Percentiles rank a stretch among this genome's conserved stretches.
Conservation (phyloP, 805 yeast genomes). For the Tetrapisispora iriomotensis region DNA sequence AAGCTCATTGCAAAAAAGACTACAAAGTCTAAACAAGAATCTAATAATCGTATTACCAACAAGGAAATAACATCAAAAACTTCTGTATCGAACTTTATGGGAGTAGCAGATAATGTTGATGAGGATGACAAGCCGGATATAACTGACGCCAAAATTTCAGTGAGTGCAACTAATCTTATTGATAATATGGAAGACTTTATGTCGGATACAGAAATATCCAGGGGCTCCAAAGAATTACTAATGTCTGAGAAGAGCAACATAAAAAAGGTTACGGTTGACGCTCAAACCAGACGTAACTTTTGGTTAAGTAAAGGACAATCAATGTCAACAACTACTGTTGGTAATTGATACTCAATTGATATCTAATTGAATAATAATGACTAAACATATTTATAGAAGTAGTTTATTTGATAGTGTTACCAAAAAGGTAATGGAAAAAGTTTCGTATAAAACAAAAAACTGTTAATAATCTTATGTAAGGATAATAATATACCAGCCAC, state of each 20-base stretch:
- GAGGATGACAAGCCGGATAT: neutral
- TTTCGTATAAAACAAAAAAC: no score
- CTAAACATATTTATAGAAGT: no score
- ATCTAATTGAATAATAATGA: no score
- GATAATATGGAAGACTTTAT: neutral
- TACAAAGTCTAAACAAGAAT: neutral
- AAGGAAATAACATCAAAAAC: neutral
- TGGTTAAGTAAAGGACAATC: constrained; percentile 28
- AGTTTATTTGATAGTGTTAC: no score
- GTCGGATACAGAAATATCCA: neutral
- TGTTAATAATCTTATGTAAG: no score
- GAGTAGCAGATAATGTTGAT: constrained; percentile 3
- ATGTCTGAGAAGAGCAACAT: constrained; percentile 3
- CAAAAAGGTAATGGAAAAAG: no score
- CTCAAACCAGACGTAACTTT: constrained; percentile 27
- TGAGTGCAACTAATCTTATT: no score
- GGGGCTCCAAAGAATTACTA: neutral
- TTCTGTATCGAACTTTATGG: constrained; percentile 12
- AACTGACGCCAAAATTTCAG: no score
- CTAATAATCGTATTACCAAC: neutral
- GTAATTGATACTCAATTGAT: neutral
- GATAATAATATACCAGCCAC: neutral
- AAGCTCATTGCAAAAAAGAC: constrained; percentile 1
- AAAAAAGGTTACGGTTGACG: constrained; percentile 20
- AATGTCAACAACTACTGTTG: constrained; percentile 3